Base-by-base conservation (phyloP, 768 basidiomycete genomes). In the Cantharellus cinnabarinus region DNA sequence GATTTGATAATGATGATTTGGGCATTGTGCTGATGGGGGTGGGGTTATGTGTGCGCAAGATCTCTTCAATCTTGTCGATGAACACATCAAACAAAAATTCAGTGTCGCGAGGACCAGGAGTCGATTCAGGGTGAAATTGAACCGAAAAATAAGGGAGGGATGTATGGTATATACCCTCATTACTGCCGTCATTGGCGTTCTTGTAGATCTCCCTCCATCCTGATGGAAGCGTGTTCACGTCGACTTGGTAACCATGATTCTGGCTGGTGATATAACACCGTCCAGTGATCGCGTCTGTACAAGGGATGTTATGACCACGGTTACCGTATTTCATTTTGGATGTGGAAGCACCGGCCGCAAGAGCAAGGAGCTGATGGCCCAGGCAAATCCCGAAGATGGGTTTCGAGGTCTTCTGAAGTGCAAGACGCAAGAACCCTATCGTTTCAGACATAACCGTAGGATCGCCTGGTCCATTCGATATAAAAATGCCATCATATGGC, bases 301-400 rank as follows among this genome's bases (percentile, higher is more conserved):
- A 98, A 2, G 95, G 95, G 67, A 99, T 89, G 71, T 99, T 99
- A 69, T 97, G 91, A 3, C 95, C 95, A 63, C 95, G 89, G 67
- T 99, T 99, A 42, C 95, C 95, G 69, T 98, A 98, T 74, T 97
- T 97, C 91, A 99, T 98, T 72, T 99, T 99, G 42, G 88, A 89
- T 3, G 95, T 98, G 62, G 76, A 79, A 3, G 90, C 94, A 41
- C 95, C 95, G 1, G 88, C 84, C 39, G 95, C 95, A 62, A 97
- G 79, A 4, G 93, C 91, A 65, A 99, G 79, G 41, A 99, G 77
- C 73, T 99, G 95, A 70, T 99, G 94, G 42, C 95, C 95, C 42
- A 99, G 80, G 73, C 95, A 98, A 67, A 99, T 99, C 68, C 95
- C 95, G 66, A 98, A 99, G 65, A 99, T 87, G 40, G 95, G 95